These are phyloP conservation scores for Dipodascopsis uninucleata DNA, from an alignment of 805 yeast genomes.

Conservation along the genomic window DNA sequence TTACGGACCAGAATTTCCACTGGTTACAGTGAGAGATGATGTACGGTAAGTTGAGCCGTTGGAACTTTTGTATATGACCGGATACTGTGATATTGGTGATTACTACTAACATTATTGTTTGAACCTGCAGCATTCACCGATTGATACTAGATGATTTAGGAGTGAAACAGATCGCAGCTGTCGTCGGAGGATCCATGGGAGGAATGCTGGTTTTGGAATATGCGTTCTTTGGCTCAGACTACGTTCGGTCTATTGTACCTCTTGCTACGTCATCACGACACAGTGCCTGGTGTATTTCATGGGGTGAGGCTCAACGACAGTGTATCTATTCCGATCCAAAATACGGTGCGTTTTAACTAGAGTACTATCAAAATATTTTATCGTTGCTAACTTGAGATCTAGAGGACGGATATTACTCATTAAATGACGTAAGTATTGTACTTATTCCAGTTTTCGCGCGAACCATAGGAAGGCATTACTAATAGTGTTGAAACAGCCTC, in stretches of 20 bases:
- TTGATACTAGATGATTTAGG: constrained; percentile 74
- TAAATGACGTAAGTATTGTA: constrained; percentile 44
- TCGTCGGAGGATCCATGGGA: constrained; percentile 98
- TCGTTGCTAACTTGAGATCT: background rate
- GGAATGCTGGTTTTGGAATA: constrained; percentile 95
- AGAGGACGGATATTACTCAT: constrained; percentile 77
- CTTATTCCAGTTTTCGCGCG: background rate
- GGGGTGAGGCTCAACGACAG: constrained; percentile 99
- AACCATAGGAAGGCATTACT: background rate
- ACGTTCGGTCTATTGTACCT: constrained; percentile 70
- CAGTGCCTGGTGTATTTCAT: constrained; percentile 97
- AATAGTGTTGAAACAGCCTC: constrained; percentile 45
- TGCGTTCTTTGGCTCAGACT: constrained; percentile 64
- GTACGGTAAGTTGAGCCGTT: constrained; percentile 45
- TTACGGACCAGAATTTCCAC: constrained; percentile 93
- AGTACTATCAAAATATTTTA: background rate
- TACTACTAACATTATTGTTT: background rate
- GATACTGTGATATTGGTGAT: background rate
- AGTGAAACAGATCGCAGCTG: constrained; percentile 75
- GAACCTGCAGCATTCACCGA: constrained; percentile 54
- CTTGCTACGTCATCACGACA: constrained; percentile 92
- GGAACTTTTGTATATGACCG: background rate
- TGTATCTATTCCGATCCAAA: constrained; percentile 93
- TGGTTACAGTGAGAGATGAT: constrained; percentile 92
- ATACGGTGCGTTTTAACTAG: constrained; percentile 43